Base-by-base conservation (phyloP, 768 basidiomycete genomes). In the Mrakia gelida region DNA sequence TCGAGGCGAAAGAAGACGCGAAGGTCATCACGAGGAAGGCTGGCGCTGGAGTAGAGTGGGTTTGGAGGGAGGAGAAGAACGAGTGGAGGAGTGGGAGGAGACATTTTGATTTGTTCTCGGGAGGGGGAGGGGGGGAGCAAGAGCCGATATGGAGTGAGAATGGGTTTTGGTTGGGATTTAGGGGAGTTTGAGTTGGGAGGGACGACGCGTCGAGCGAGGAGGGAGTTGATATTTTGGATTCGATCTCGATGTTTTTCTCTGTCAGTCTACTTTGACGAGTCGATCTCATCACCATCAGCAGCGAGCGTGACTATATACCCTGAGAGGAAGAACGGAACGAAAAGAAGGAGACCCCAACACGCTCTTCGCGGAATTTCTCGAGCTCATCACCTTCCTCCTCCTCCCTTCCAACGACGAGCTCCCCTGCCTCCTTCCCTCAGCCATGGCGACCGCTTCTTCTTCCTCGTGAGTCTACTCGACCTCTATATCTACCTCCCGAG, bases 381-480 rank as follows among this genome's bases (percentile, higher is more conserved):
- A 26, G 13, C 15, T 45, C 45, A 16, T 41, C 34, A n/a, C 41
- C 67, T 7, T 26, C 34, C 7, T 23, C 65, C 34, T 38, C 15
- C 21, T 41, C 18, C 41, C 67, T 70, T 26, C 41, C 34, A 30
- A 38, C 28, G 21, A 26, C 26, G 41, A 70, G 38, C 67, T 9
- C 9, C 21, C 21, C 23, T 38, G 3, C 38, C 38, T 38, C 41
- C 26, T 32, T 34, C 41, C 8, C 23, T 41, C 38, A 34, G 34
- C 38, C 41, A 72, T 72, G 71, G 71, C 65, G 16, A 67, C 67
- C 30, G 75, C 75, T 30, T 75, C 74, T 18, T 68, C 75, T 26
- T 75, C 75, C 4, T 68, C 75, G 75, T 75, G 49, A 16, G 75
- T 41, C 32, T 45, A 6, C 61, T 26, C 9, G 2, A 26, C 16